These are phyloP conservation scores for Scorias spongiosa DNA, from an alignment of 2,329 filamentous ascomycete genomes.

Conservation along the genomic window DNA sequence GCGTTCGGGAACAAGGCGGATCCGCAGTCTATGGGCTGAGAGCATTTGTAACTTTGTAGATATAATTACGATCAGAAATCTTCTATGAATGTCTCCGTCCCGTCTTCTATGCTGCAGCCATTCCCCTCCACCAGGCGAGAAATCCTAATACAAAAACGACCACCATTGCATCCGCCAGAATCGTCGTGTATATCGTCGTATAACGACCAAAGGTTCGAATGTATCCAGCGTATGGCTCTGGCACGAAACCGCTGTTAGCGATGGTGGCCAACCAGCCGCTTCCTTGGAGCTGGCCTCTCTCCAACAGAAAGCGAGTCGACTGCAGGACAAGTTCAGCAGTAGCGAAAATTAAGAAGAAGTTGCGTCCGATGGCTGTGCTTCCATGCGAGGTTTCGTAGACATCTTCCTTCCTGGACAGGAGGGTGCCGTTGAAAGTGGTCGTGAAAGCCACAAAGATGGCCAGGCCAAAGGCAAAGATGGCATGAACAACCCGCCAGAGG, in stretches of 20 bases:
- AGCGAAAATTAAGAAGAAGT: conserved; percentile 68
- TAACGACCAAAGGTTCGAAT: conserved; percentile 49
- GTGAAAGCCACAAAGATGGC: conserved; percentile 55
- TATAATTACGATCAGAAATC: no score
- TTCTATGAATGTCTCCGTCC: neutral
- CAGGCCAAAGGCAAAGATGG: conserved; percentile 52
- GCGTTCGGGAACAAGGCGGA: neutral
- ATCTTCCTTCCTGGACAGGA: conserved; percentile 35
- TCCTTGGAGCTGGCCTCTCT: conserved; percentile 43
- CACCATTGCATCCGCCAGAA: conserved; percentile 58
- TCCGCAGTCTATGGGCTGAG: neutral
- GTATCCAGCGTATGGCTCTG: conserved; percentile 47
- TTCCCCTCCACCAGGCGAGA: conserved; percentile 29
- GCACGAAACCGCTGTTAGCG: conserved; percentile 43
- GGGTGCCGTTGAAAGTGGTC: conserved; percentile 54
- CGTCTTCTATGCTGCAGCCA: neutral
- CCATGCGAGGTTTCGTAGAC: conserved; percentile 24
- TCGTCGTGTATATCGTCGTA: conserved; percentile 54
- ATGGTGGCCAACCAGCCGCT: conserved; percentile 49
- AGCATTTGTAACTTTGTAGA: no score
- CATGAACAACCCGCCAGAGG: conserved; percentile 60
- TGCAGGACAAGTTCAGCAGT: conserved; percentile 61
- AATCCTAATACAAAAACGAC: conserved; percentile 61
- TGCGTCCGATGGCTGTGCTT: conserved; percentile 28
- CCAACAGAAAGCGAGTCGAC: conserved; percentile 54